These are phyloP conservation scores for Podospora didyma DNA, from an alignment of 495 filamentous ascomycete genomes.

Conservation along the genomic window DNA sequence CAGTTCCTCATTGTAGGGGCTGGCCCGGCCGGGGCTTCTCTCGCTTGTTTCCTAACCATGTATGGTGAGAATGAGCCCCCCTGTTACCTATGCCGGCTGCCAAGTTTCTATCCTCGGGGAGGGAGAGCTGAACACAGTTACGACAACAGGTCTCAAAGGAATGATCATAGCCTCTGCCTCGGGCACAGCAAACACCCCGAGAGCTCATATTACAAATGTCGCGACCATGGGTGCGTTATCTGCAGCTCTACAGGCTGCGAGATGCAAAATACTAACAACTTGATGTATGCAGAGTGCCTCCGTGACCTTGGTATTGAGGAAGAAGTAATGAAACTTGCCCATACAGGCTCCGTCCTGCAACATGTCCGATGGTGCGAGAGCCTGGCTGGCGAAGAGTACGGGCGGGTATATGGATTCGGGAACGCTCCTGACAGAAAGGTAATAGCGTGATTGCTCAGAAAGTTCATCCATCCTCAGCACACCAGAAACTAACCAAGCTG, in stretches of 20 bases:
- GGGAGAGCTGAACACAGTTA: neutral
- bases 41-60: slow-evolving; percentile 46
- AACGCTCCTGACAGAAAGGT: slow-evolving; percentile 40
- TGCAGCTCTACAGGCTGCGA: too few species aligned
- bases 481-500: too few species aligned
- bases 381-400: slow-evolving; percentile 51
- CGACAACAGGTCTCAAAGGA: slow-evolving; percentile 34
- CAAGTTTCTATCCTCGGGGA: neutral
- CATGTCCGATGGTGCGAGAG: slow-evolving; percentile 48
- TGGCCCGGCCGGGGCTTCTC: slow-evolving; percentile 45
- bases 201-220: slow-evolving; percentile 47
- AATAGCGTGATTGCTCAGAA: neutral
- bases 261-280: too few species aligned
- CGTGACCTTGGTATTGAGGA: slow-evolving; percentile 47
- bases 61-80: slow-evolving; percentile 41
- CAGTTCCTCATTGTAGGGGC: slow-evolving; percentile 46
- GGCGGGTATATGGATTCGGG: slow-evolving; percentile 45
- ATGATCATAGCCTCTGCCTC: slow-evolving; percentile 38
- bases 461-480: too few species aligned
- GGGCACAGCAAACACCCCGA: slow-evolving; percentile 42
- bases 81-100: too few species aligned
- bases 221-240: slow-evolving; percentile 10
- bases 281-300: slow-evolving; percentile 52
- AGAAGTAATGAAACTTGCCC: slow-evolving; percentile 28
- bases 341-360: slow-evolving; percentile 31